Base-by-base conservation (phyloP, 2,329 filamentous ascomycete genomes). In the Waltergamsia citrina region DNA sequence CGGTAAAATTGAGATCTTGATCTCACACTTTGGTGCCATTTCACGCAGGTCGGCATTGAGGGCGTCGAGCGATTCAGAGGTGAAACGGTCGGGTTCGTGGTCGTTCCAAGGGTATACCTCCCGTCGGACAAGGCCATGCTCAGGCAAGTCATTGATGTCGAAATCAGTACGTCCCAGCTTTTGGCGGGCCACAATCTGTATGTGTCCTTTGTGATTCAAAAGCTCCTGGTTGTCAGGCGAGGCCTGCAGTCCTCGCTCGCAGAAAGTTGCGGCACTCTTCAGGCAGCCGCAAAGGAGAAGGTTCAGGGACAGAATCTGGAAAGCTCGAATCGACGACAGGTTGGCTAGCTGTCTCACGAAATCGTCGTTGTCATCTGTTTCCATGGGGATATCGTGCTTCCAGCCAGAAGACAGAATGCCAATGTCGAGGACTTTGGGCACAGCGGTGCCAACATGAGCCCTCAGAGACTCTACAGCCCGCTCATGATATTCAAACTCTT, bases 401-500 rank as follows among this genome's bases (percentile, higher is more conserved):
- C 54, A 52, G 20, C 57, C 56, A 5, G 56, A 42, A 2, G 49
- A 49, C 9, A 71, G 54, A 24, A 53, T 53, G 28, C 64, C 65
- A 45, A 66, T 53, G 20, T 59, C 51, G 17, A 77, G 54, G 11
- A 74, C 59, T 14, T 63, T 59, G 5, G 67, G 63, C 6, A 63
- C 39, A 1, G 56, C 50, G 3, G 54, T 51, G 16, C 50, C 48
- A 6, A 47, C 36, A 26, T 53, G 46, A 43, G 48, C 54, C 35
- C 45, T 44, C 31, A 81, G 56, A 8, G 69, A 63, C 33, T 74
- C 70, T 6, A 67, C 44, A 7, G 80, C 78, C 45, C 73, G 62
- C 12, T 86, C 77, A 51, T 92, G 81, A 48, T 87, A 93, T 55
- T 95, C 86, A 45, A 84, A 88, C 25, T 75, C 73, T 41, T 90